Evolutionary conservation across 495 filamentous ascomycete genomes (phyloP).

Genomic region (Penicillium diatomitis): DNA sequence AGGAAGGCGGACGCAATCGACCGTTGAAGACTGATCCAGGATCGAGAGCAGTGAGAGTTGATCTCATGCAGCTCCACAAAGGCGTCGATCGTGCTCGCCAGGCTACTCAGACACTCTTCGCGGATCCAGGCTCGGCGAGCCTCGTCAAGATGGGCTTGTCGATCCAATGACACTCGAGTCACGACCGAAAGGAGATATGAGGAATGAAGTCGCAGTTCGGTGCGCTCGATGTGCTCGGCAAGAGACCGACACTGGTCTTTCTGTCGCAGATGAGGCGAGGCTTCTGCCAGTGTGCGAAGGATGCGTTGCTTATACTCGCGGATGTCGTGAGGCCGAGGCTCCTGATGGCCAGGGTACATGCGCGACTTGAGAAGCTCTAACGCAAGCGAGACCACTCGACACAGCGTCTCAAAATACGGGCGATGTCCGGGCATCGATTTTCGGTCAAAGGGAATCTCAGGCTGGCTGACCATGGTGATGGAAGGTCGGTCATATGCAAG

Average conservation of each 20-base stretch:
- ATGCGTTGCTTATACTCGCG: conserved; percentile 43
- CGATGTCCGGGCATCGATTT: conserved; percentile 40
- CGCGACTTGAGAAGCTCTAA: conserved; percentile 48
- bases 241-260: conserved; percentile 36
- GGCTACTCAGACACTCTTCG: conserved; percentile 33
- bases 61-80: conserved; percentile 39
- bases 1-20: conserved; percentile 40
- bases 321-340: conserved; percentile 36
- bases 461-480: conserved; percentile 43
- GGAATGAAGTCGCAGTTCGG: conserved; percentile 46
- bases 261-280: conserved; percentile 44
- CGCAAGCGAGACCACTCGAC: conserved; percentile 42
- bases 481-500: conserved; percentile 52
- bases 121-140: conserved; percentile 30
- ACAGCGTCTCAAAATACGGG: conserved; percentile 47
- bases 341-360: conserved; percentile 31
- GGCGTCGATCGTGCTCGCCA: conserved; percentile 34
- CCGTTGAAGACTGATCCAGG: conserved; percentile 41
- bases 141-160: conserved; percentile 26
- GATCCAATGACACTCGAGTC: conserved; percentile 47
- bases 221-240: conserved; percentile 46
- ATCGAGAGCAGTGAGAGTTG: conserved; percentile 33
- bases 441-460: conserved; percentile 39
- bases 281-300: conserved; percentile 39
- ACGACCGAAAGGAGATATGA: conserved; percentile 51